Evolutionary conservation across 2,329 filamentous ascomycete species (phyloP).

Genomic region (Juglanconis sp.): DNA sequence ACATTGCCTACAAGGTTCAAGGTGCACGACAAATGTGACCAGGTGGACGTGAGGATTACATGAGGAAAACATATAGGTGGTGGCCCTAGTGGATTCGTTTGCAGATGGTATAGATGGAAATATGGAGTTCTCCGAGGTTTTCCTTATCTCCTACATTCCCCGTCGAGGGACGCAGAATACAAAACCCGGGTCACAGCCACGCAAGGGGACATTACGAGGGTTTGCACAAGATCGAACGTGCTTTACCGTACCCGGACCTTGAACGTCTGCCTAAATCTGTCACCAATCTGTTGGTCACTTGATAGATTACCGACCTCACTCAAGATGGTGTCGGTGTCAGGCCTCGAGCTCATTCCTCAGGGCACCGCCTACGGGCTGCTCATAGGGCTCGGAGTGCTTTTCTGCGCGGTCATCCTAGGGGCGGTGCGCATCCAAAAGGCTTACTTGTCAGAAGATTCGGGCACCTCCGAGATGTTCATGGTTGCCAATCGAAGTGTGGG

Average conservation of each 20-base stretch:
- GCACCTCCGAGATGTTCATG: slow-evolving; percentile 44
- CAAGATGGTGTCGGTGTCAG: slow-evolving; percentile 1
- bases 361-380: slow-evolving; percentile 43
- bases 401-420: slow-evolving; percentile 43
- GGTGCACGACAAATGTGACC: neutral
- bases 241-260: too few species aligned
- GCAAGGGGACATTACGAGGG: too few species aligned
- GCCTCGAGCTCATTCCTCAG: slow-evolving; percentile 24
- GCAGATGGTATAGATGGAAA: too few species aligned
- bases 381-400: slow-evolving; percentile 44
- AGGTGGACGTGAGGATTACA: neutral
- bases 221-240: neutral
- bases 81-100: neutral
- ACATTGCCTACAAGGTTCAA: neutral
- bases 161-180: too few species aligned
- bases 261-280: too few species aligned
- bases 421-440: slow-evolving; percentile 43
- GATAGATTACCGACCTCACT: too few species aligned
- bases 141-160: too few species aligned
- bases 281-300: neutral
- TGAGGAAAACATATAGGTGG: neutral
- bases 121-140: too few species aligned
- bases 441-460: slow-evolving; percentile 39
- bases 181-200: too few species aligned
- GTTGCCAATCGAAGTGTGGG: slow-evolving; percentile 31